phyloP scores from a whole-genome alignment of 148 eudicot species.

The Fallopia convolvulus region DNA sequence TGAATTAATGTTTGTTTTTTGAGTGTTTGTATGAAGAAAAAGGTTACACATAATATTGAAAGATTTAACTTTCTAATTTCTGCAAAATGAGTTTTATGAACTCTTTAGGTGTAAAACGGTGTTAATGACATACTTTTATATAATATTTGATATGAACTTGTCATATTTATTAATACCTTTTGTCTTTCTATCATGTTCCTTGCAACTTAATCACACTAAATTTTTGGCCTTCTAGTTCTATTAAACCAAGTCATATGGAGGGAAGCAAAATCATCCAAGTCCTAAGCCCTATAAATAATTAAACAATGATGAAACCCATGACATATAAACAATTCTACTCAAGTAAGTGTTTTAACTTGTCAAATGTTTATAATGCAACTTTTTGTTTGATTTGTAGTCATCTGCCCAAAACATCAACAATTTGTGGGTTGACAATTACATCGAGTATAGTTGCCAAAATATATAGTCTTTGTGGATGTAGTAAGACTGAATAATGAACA shows the following conservation, averaged over 20 bases:
- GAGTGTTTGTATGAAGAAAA: too few species aligned
- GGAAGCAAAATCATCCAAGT: background rate
- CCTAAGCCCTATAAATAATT: too few species aligned
- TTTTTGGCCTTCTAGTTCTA: background rate
- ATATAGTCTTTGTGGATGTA: background rate
- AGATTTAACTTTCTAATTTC: too few species aligned
- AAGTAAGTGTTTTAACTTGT: too few species aligned
- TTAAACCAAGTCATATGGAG: background rate
- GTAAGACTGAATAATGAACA: background rate
- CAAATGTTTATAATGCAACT: background rate
- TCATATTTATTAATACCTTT: background rate
- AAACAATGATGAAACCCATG: background rate
- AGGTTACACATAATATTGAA: too few species aligned
- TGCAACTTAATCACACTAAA: background rate
- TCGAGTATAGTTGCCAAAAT: background rate
- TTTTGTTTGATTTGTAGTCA: too few species aligned
- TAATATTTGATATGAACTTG: background rate
- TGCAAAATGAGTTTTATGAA: too few species aligned
- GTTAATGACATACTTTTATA: background rate
- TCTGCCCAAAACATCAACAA: too few species aligned
- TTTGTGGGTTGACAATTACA: background rate
- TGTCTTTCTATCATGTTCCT: background rate
- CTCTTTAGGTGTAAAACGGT: too few species aligned
- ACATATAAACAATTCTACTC: background rate
- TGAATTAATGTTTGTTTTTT: too few species aligned